phyloP scores from a whole-genome alignment of 495 filamentous ascomycete species.

The Hypoxylon rickii region DNA sequence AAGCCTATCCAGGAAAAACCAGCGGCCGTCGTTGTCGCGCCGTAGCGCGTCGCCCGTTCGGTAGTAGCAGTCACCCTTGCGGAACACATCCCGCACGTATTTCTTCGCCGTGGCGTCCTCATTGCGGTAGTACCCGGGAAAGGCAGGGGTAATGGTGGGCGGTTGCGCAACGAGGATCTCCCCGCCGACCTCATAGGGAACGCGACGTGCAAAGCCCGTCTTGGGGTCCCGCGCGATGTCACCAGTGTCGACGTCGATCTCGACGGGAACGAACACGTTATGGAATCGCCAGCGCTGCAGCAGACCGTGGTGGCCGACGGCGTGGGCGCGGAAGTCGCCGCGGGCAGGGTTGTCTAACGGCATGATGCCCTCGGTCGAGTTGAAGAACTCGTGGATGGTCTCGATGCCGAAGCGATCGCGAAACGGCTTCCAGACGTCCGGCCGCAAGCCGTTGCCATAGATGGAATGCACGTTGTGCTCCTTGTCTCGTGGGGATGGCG shows the following conservation, averaged over 20 bases:
- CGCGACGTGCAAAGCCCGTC: conserved; percentile 67
- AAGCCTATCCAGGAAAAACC: conserved; percentile 77
- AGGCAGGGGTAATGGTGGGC: conserved; percentile 46
- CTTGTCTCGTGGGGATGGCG: conserved; percentile 64
- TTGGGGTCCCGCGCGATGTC: conserved; percentile 65
- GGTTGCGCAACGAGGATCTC: conserved; percentile 76
- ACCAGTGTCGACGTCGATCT: conserved; percentile 68
- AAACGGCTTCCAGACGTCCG: conserved; percentile 75
- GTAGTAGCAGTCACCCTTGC: conserved; percentile 76
- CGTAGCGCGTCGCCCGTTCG: conserved; percentile 74
- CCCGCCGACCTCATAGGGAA: conserved; percentile 68
- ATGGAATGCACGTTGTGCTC: conserved; percentile 69
- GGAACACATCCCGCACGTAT: conserved; percentile 70
- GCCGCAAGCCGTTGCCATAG: conserved; percentile 77
- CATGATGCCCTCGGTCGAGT: conserved; percentile 67
- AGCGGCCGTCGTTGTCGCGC: conserved; percentile 67
- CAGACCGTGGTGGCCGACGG: conserved; percentile 74
- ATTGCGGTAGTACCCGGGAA: conserved; percentile 74
- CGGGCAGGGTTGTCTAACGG: conserved; percentile 59
- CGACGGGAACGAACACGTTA: conserved; percentile 66
- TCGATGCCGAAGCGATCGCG: conserved; percentile 65
- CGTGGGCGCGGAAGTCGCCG: conserved; percentile 63
- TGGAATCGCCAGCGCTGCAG: conserved; percentile 55
- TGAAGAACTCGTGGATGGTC: conserved; percentile 68
- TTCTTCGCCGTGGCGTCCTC: conserved; percentile 69